A percentile compares a stretch with the other conserved stretches of the same genome.
Conservation (phyloP, 441 rosid species). For the Cnidoscolus chayamansa region DNA sequence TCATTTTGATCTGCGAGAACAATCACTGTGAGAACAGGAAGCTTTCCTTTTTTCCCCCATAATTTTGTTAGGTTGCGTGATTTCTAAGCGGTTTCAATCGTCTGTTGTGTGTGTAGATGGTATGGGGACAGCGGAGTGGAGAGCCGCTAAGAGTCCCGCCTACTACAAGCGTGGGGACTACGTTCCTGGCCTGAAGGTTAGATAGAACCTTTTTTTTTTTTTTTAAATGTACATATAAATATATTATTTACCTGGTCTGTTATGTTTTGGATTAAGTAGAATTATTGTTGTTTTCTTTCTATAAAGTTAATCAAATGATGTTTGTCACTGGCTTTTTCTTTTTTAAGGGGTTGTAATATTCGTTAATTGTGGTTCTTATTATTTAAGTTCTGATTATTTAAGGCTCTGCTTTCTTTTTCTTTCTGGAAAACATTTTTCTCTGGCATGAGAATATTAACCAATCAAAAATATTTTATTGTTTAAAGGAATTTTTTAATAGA, state of each 20-base stretch:
- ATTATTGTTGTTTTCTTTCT: background rate
- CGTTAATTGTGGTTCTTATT: background rate
- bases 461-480: no score
- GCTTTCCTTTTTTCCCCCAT: conserved; percentile 14
- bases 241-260: conserved; percentile 2
- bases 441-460: no score
- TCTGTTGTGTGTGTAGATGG: conserved; percentile 51
- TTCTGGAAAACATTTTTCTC: no score
- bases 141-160: conserved; percentile 86
- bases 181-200: conserved; percentile 94
- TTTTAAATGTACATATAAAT: background rate
- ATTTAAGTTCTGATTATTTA: background rate
- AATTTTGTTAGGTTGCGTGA: background rate
- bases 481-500: no score
- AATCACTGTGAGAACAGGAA: conserved; percentile 64
- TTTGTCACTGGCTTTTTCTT: background rate
- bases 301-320: background rate
- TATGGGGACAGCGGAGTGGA: conserved; percentile 99
- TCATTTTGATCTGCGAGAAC: conserved; percentile 92
- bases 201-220: background rate
- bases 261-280: background rate
- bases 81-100: conserved; percentile 12
- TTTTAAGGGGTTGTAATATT: background rate
- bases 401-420: no score
- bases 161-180: conserved; percentile 97